Evolutionary conservation across 768 basidiomycete species (phyloP).

Genomic region (Rhodotorula taiwanensis): DNA sequence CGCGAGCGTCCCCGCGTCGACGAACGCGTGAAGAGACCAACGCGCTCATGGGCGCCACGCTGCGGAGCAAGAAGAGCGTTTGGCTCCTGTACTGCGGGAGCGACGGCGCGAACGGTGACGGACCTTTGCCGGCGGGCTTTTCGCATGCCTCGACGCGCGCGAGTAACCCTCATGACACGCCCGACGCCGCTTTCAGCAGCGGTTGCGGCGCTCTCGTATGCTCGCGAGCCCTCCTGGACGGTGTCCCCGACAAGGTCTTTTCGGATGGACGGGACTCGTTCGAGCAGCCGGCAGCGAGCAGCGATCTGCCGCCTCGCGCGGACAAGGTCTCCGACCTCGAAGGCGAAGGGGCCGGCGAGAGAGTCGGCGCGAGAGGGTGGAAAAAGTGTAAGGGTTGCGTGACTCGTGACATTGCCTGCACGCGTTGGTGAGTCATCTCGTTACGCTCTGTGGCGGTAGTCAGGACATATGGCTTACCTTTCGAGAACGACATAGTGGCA

Average conservation of each 20-base stretch:
- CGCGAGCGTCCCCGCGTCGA: not conserved
- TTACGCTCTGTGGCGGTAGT: too few relatives aligned
- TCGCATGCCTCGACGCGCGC: too few relatives aligned
- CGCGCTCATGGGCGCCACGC: slow-evolving; percentile 4
- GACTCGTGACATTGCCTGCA: slow-evolving; percentile 10
- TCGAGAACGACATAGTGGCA: not conserved
- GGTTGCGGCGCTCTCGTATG: slow-evolving; percentile 15
- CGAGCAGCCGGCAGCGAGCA: not conserved
- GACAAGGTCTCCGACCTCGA: not conserved
- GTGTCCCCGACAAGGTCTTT: slow-evolving; percentile 2
- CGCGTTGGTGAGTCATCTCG: slow-evolving; percentile 13
- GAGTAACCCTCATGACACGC: too few relatives aligned
- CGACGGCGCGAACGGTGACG: not conserved
- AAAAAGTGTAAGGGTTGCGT: slow-evolving; percentile 17
- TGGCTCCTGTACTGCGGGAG: slow-evolving; percentile 7
- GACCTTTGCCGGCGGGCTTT: too few relatives aligned
- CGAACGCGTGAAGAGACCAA: slow-evolving; percentile 17
- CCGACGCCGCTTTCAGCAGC: too few relatives aligned
- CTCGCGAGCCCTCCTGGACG: not conserved
- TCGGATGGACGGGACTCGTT: not conserved
- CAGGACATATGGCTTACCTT: too few relatives aligned
- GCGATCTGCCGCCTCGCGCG: not conserved
- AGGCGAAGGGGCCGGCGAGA: not conserved
- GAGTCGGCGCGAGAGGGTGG: not conserved
- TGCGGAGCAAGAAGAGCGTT: slow-evolving; percentile 7